Conservation (phyloP, 2,329 filamentous ascomycete genomes). For the Phaeosphaeria sp. region DNA sequence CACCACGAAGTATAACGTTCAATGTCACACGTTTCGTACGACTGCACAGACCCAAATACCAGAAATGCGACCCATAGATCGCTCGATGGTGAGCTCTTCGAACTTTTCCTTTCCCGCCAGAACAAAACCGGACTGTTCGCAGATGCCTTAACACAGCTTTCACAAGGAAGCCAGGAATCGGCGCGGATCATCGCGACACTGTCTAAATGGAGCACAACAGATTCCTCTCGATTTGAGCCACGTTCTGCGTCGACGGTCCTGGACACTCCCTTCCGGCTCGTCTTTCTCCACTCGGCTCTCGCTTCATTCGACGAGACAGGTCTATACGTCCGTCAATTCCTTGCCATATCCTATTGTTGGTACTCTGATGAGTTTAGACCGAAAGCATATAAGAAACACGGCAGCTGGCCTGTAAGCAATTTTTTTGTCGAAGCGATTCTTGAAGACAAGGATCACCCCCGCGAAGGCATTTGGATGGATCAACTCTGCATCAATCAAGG, state of each 20-base stretch:
- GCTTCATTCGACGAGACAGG: conserved; percentile 13
- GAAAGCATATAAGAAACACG: conserved; percentile 10
- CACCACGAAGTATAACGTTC: no score
- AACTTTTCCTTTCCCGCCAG: conserved; percentile 7
- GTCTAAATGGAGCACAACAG: conserved; percentile 9
- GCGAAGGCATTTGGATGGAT: conserved; percentile 27
- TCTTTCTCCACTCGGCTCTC: conserved; percentile 11
- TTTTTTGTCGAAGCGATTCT: conserved; percentile 23
- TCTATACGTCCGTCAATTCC: conserved; percentile 20
- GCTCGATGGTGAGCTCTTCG: conserved; percentile 8
- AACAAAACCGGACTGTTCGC: conserved; percentile 21
- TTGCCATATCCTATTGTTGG: conserved; percentile 27
- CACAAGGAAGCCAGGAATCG: conserved; percentile 7
- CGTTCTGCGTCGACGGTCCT: conserved; percentile 15
- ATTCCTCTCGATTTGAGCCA: conserved; percentile 4
- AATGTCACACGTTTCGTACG: not conserved
- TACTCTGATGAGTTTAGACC: conserved; percentile 13
- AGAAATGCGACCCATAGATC: not conserved
- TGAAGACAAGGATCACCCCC: conserved; percentile 15
- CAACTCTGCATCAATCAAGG: conserved; percentile 24
- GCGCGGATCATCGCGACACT: conserved; percentile 10
- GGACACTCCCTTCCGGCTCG: conserved; percentile 20
- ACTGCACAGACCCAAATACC: not conserved
- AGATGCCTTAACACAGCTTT: conserved; percentile 10
- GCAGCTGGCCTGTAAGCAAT: conserved; percentile 23